Evolutionary conservation across 306 rosid species (phyloP).

Genomic region (Quercus rubra): DNA sequence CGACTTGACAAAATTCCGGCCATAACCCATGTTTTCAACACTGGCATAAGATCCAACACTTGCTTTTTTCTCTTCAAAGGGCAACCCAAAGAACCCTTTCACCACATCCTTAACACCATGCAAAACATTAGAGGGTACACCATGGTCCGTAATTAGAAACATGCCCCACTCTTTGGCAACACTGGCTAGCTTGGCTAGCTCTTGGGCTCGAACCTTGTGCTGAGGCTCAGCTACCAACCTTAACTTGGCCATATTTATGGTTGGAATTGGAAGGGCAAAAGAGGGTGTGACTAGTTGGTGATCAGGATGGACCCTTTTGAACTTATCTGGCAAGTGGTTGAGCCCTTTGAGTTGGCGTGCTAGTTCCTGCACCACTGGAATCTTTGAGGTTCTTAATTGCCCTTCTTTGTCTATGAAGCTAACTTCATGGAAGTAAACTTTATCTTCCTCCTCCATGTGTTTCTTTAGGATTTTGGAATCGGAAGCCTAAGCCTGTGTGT

Average conservation of each 20-base stretch:
- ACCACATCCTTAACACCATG: neutral
- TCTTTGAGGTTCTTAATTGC: neutral
- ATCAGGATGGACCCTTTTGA: neutral
- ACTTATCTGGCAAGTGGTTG: neutral
- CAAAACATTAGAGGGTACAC: neutral
- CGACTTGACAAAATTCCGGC: constrained; percentile 1
- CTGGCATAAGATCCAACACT: constrained; percentile 1
- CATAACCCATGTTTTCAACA: constrained; percentile 14
- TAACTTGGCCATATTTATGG: neutral
- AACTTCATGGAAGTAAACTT: neutral
- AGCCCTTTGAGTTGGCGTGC: constrained; percentile 7
- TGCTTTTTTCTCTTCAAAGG: constrained; percentile 6
- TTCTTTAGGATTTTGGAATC: no score
- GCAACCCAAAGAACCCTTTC: constrained; percentile 3
- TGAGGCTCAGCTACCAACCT: neutral
- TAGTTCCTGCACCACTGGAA: constrained; percentile 15
- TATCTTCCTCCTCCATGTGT: neutral
- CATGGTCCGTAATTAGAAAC: neutral
- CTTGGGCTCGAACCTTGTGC: neutral
- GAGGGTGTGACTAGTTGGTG: neutral
- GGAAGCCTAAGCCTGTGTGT: no score
- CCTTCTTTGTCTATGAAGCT: neutral
- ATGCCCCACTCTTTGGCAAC: neutral
- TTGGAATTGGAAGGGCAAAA: neutral
- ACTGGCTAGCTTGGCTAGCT: constrained; percentile 5